Evolutionary conservation across 1,139 yeast species (phyloP).

Genomic region (Blastobotrys proliferans): DNA sequence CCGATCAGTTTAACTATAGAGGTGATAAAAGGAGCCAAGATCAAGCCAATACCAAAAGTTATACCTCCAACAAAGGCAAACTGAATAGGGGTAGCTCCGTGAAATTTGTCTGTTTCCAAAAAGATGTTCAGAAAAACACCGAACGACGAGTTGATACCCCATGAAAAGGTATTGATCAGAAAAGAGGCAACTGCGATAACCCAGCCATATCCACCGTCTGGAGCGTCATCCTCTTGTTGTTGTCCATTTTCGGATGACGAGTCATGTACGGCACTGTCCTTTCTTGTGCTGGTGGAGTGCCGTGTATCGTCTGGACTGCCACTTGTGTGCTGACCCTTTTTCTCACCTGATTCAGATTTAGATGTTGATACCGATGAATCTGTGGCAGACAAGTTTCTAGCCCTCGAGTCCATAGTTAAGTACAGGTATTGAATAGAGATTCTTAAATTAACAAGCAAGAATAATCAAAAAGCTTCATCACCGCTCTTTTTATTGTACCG

Average conservation of each 20-base stretch:
- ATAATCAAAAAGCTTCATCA: too few species aligned
- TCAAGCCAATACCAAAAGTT: constrained; percentile 55
- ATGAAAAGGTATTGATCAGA: constrained; percentile 53
- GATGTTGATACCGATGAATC: constrained; percentile 1
- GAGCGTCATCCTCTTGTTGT: not conserved
- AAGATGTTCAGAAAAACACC: constrained; percentile 66
- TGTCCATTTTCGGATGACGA: not conserved
- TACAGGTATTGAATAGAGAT: too few species aligned
- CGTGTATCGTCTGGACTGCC: not conserved
- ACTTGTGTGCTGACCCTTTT: not conserved
- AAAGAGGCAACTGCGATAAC: constrained; percentile 54
- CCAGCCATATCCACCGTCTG: constrained; percentile 75
- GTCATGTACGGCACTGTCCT: not conserved
- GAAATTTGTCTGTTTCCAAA: constrained; percentile 44
- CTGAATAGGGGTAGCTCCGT: constrained; percentile 55
- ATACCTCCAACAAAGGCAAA: constrained; percentile 70
- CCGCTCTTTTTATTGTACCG: too few species aligned
- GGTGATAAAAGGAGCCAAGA: constrained; percentile 51
- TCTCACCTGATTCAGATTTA: not conserved
- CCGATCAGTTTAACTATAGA: constrained; percentile 39
- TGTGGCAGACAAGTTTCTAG: constrained; percentile 2
- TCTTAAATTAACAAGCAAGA: too few species aligned
- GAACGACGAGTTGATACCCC: constrained; percentile 73
- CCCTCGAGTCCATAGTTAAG: constrained; percentile 1
- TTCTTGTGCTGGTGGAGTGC: not conserved